phyloP scores from a whole-genome alignment of 108 stramenopile genomes.

The Cyclotella cryptica region DNA sequence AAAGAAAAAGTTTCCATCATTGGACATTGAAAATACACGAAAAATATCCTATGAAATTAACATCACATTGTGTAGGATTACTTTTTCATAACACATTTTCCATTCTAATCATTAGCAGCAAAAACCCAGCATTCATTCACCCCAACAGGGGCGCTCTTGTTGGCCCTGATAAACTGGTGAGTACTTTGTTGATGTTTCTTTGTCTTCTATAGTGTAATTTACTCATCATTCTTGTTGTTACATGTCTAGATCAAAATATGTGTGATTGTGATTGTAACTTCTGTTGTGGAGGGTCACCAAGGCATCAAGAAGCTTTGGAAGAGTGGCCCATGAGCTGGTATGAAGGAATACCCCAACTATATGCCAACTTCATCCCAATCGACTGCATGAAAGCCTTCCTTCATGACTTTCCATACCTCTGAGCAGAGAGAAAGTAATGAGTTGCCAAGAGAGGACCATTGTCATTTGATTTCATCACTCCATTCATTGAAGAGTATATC shows the following conservation, averaged over 20 bases:
- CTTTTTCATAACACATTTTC: too few species aligned
- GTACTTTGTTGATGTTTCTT: neutral
- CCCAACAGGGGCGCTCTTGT: too few species aligned
- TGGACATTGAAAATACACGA: too few species aligned
- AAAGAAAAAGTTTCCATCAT: too few species aligned
- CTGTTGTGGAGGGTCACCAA: neutral
- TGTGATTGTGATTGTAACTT: conserved; percentile 14
- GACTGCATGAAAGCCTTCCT: conserved; percentile 22
- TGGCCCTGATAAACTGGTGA: conserved; percentile 24
- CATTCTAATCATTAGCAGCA: too few species aligned
- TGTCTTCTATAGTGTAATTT: neutral
- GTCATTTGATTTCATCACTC: conserved; percentile 19
- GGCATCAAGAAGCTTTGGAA: conserved; percentile 31
- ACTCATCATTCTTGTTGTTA: neutral
- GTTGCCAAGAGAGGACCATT: neutral
- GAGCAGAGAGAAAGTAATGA: conserved; percentile 23
- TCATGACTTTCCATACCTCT: conserved; percentile 18
- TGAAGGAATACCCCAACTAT: conserved; percentile 21
- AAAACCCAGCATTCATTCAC: too few species aligned
- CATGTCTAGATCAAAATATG: conserved; percentile 24
- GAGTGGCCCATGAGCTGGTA: too few species aligned
- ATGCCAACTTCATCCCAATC: conserved; percentile 15
- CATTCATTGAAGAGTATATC: conserved; percentile 27
- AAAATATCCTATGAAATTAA: too few species aligned
- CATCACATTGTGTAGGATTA: too few species aligned